These are phyloP conservation scores for Coemansia sp. DNA, from an alignment of 192 early-diverging fungal genomes.

Conservation along the genomic window DNA sequence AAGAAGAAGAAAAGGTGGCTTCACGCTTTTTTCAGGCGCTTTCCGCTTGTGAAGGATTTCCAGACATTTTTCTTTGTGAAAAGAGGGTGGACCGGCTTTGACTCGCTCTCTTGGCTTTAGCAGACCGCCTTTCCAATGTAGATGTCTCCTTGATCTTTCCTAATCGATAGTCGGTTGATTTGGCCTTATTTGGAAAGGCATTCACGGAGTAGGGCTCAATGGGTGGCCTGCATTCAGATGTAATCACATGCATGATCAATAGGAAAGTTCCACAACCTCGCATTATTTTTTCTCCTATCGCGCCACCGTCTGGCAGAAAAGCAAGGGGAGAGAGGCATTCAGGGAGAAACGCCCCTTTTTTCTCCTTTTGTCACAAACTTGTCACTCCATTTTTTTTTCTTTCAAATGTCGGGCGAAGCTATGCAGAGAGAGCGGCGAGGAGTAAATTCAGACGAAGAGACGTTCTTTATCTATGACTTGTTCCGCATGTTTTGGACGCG, in stretches of 20 bases:
- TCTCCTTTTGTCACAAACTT: not conserved
- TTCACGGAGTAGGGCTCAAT: not conserved
- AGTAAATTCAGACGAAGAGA: conserved; percentile 1
- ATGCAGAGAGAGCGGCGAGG: not conserved
- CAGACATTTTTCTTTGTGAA: not conserved
- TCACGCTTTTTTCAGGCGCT: too few relatives aligned
- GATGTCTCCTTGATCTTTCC: not conserved
- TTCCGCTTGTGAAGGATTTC: not conserved
- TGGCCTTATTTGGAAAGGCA: not conserved
- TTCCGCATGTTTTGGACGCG: conserved; percentile 65
- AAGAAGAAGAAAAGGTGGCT: too few relatives aligned
- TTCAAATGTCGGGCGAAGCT: not conserved
- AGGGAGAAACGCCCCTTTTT: not conserved
- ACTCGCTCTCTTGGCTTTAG: too few relatives aligned
- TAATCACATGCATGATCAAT: not conserved
- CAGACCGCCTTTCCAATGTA: not conserved
- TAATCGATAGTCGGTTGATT: not conserved
- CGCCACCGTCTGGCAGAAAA: not conserved
- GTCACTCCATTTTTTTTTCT: not conserved
- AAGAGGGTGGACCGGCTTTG: not conserved
- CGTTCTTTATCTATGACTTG: conserved; percentile 63
- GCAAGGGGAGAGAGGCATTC: not conserved
- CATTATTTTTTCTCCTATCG: not conserved
- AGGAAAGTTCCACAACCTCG: not conserved
- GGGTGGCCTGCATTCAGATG: not conserved